Evolutionary conservation across 306 rosid species (phyloP).

Genomic region (Astragalus glycyphyllos): DNA sequence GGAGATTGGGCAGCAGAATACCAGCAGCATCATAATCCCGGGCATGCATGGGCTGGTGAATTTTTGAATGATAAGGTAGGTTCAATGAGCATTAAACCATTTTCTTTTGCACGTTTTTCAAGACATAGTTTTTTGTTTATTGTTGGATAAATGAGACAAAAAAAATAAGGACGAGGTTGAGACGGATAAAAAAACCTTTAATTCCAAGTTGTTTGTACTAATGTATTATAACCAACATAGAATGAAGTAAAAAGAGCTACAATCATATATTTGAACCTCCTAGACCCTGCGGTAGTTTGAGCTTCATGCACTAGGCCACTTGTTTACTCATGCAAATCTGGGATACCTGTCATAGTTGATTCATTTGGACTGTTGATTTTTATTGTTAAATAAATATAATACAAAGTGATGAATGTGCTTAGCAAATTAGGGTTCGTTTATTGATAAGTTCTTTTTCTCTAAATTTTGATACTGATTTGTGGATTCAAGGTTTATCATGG

Average conservation of each 20-base stretch:
- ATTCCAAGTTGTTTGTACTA: conserved; percentile 4
- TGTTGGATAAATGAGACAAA: conserved; percentile 3
- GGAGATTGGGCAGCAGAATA: conserved; percentile 93
- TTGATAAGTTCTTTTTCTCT: conserved; percentile 17
- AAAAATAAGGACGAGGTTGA: conserved; percentile 12
- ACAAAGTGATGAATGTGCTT: conserved; percentile 11
- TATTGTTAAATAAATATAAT: neutral
- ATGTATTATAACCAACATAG: neutral
- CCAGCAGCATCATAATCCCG: conserved; percentile 66
- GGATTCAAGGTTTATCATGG: conserved; percentile 65
- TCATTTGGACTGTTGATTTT: neutral
- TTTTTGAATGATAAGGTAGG: conserved; percentile 62
- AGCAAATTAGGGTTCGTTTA: conserved; percentile 4
- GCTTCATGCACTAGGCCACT: conserved; percentile 4
- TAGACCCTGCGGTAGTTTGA: neutral
- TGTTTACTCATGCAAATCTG: conserved; percentile 26
- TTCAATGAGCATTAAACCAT: conserved; percentile 34
- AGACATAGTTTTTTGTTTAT: conserved; percentile 16
- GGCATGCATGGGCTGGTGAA: conserved; percentile 84
- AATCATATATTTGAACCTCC: conserved; percentile 24
- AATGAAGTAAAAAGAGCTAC: neutral
- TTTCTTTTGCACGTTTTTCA: conserved; percentile 31
- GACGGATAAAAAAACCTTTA: conserved; percentile 10
- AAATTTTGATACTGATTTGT: conserved; percentile 41
- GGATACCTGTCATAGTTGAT: conserved; percentile 1